Evolutionary conservation across 139 green algal genomes (phyloP), one percentile per base, ranked within the genome.

Genomic region (Chlorella sp.): DNA sequence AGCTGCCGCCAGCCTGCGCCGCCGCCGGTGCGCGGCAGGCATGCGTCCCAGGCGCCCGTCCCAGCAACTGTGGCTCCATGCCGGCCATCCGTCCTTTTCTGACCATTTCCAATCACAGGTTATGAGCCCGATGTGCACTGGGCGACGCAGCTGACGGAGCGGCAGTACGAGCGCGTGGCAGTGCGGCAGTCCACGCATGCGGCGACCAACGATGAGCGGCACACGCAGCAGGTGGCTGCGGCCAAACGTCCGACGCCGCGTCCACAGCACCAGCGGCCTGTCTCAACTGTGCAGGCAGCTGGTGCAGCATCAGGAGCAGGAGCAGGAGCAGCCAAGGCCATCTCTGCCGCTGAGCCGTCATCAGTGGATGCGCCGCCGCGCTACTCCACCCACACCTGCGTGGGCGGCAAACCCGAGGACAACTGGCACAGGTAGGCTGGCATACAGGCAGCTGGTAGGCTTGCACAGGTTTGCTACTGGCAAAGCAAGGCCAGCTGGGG

Each of bases 301-400:
- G 18, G 18, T n/a, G 26, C 21, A 13, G 38, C 69, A 34, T 21
- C 41, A 26, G 70, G 25, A 78, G 28, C 11, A 39, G 70, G 39
- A 34, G 70, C 70, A 4, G 38, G 11, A 23, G 70, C 41, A 6
- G 39, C 1, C 26, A 39, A 5, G 9, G 64, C 64, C 11, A 39
- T 25, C n/a, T 2, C 30, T 34, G 13, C 36, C 12, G 76, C 28
- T 15, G 30, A 39, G 34, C 21, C 36, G 6, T 13, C n/a, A n/a
- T n/a, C n/a, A n/a, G n/a, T n/a, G n/a, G n/a, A n/a, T n/a, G 51
- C 51, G 9, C 28, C 30, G 21, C 76, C 75, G 4, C 76, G 55
- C 57, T 85, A 85, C 68, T 85, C 80, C 30, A 85, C 80, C 30
- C 68, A 85, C 80, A 85, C 80, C 13, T 85, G 80, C 68, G 62